These are phyloP conservation scores for Tetracentron sinense DNA, from an alignment of 164 flowering plant genomes.

Conservation along the genomic window DNA sequence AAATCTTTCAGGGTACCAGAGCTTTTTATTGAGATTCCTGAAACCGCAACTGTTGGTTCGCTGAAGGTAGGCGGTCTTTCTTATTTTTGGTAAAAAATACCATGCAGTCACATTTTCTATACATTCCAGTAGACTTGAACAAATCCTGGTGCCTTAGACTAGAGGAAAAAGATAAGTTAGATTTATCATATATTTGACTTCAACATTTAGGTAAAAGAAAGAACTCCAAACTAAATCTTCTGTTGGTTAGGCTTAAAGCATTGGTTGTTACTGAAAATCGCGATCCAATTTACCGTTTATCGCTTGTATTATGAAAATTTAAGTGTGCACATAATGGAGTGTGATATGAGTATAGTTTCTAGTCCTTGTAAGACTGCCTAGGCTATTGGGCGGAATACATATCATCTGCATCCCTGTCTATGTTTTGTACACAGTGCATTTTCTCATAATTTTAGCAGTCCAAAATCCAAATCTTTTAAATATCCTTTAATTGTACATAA, in stretches of 20 bases:
- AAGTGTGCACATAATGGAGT: not conserved
- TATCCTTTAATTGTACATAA: too few species aligned
- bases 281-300: too few species aligned
- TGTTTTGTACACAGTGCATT: too few species aligned
- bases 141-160: not conserved
- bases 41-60: slow-evolving; percentile 88
- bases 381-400: too few species aligned
- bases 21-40: slow-evolving; percentile 87
- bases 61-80: slow-evolving; percentile 20
- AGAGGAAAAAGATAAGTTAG: not conserved
- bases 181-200: too few species aligned
- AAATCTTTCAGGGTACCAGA: slow-evolving; percentile 94
- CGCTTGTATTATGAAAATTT: too few species aligned
- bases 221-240: not conserved
- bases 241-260: too few species aligned
- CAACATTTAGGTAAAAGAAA: not conserved
- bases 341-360: too few species aligned
- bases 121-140: not conserved
- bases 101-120: not conserved
- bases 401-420: too few species aligned
- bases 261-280: not conserved
- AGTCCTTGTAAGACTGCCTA: too few species aligned
- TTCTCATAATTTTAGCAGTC: too few species aligned
- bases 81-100: not conserved
- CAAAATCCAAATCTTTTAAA: too few species aligned